Conservation (phyloP, 768 basidiomycete genomes). For the Suillus placidus region DNA sequence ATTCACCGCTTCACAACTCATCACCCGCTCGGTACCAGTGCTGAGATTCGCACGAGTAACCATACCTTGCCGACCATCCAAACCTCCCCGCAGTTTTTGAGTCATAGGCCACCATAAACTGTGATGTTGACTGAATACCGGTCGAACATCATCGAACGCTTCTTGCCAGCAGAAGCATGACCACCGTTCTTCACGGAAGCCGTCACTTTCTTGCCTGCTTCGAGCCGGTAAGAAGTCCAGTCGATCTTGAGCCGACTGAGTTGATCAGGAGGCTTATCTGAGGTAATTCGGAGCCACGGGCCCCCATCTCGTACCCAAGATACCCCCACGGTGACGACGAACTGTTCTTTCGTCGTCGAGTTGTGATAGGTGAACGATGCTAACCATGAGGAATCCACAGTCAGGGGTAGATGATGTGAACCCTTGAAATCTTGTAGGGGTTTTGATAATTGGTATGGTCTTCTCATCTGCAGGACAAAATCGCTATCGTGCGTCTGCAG, state of each 20-base stretch:
- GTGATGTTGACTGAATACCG: conserved; percentile 7
- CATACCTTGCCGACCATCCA: not conserved
- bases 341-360: not conserved
- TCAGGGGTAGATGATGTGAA: not conserved
- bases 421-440: not conserved
- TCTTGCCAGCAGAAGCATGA: conserved; percentile 2
- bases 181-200: conserved; percentile 4
- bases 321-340: not conserved
- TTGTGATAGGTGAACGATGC: conserved; percentile 1
- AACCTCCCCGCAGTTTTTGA: not conserved
- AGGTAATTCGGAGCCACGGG: not conserved
- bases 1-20: not conserved
- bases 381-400: conserved; percentile 1
- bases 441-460: not conserved
- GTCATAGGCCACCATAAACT: not conserved
- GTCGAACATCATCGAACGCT: not conserved
- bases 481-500: not conserved
- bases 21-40: not conserved
- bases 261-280: not conserved
- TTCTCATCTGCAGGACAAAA: not conserved
- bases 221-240: conserved; percentile 3
- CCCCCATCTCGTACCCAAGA: not conserved
- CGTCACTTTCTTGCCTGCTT: conserved; percentile 1
- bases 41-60: not conserved
- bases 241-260: not conserved